A percentile compares a stretch with the other conserved stretches of the same genome.
Evolutionary conservation across 2,329 filamentous ascomycete species (phyloP).

Genomic region (Dothiorella sarmentorum): DNA sequence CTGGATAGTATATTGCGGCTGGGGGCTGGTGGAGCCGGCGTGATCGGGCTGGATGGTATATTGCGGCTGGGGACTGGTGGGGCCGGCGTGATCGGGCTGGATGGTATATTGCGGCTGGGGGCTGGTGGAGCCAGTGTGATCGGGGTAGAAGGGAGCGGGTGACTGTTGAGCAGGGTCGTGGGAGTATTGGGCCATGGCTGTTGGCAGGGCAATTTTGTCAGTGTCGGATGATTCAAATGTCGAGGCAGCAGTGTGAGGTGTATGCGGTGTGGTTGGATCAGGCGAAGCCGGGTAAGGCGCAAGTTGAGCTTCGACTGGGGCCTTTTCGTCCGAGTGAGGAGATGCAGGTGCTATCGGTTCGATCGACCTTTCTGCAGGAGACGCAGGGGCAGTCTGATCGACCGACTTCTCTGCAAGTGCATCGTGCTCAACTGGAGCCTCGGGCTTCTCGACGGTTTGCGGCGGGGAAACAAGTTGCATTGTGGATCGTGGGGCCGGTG

Average conservation of each 20-base stretch:
- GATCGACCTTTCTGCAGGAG: no score
- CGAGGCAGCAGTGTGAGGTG: not conserved
- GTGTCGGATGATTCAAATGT: not conserved
- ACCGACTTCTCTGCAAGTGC: not conserved
- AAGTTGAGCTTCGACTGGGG: not conserved
- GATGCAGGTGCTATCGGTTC: not conserved
- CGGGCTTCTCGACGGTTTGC: not conserved
- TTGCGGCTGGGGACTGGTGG: no score
- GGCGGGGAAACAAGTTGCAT: no score
- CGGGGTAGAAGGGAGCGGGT: not conserved
- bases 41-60: constrained; percentile 3
- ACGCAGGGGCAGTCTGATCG: not conserved
- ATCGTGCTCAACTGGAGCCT: not conserved
- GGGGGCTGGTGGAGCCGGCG: constrained; percentile 5
- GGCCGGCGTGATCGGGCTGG: no score
- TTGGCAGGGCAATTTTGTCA: not conserved
- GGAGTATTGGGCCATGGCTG: constrained; percentile 9
- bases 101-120: constrained; percentile 11
- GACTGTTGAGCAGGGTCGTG: not conserved
- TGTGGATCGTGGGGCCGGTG: not conserved
- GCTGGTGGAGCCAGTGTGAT: constrained; percentile 7
- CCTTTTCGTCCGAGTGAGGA: not conserved
- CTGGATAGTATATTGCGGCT: constrained; percentile 14
- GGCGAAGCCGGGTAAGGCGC: not conserved
- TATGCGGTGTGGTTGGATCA: not conserved